Evolutionary conservation across 257 asterid genomes (phyloP), one percentile per base, ranked within the genome.

Genomic region (Solanum boliviense): DNA sequence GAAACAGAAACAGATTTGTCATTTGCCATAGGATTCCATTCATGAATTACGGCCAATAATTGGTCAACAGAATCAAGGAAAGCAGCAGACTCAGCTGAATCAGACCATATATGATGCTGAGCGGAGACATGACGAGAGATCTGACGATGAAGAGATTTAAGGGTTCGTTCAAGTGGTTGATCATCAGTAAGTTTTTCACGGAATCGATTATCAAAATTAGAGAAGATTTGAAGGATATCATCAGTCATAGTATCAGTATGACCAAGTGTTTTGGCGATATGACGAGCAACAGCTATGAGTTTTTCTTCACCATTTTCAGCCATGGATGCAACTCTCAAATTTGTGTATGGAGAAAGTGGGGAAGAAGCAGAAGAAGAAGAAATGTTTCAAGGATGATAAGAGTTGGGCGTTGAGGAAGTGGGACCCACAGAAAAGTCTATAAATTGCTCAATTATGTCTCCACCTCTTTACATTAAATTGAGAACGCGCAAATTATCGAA

Each of bases 241-340:
- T 95, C 99, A 23, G 99, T 92, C 98, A 95, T 97, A 86, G 92
- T 95, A 88, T 95, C 98, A 36, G 94, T 94, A 85, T 95, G 94
- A 88, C 99, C 99, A 12, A 97, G 97, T 3, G 98, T 93, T 90
- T 94, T 96, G 11, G 99, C 99, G 74, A 97, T 97, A 92, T 97
- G 98, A 75, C 99, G 98, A 13, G 99, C 99, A 3, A 96, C 96
- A 12, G 98, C 98, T 48, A 96, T 94, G 31, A 96, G 92, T 94
- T 96, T 96, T 89, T 96, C 98, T 90, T 96, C 99, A 5, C 99
- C 99, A 92, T 95, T 95, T 78, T 96, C 99, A 86, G 97, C 96
- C 99, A 96, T 96, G 32, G 88, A 44, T 71, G 9, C 21, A 68
- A 29, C 3, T 27, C 71, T 23, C 32, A 65, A 65, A 65, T n/a